Evolutionary conservation across 495 filamentous ascomycete genomes (phyloP), one percentile per base, ranked within the genome.

Genomic region (Penicillium canescens): DNA sequence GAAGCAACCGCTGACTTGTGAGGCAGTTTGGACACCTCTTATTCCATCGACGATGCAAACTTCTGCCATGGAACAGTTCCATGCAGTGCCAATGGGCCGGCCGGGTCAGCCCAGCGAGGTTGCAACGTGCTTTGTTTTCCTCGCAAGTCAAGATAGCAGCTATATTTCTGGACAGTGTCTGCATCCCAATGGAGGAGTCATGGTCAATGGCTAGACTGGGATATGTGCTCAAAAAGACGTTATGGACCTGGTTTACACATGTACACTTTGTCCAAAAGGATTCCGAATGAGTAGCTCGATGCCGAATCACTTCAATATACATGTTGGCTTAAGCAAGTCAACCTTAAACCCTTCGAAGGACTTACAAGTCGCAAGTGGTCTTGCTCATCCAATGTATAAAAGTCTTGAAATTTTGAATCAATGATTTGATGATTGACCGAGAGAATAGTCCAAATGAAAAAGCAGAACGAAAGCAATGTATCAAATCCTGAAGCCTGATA

Each of bases 81-180:
- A 83, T 46, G 57, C 53, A 0, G 82, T 81, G 21, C 91, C 91
- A 0, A 92, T 95, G 78, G 89, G 90, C 10, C 74, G 91, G 28
- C 89, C 89, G 0, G 85, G 83, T 5, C 88, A 92, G 68, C 90
- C 87, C 2, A 86, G 79, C 50, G 88, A 93, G 76, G 83, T 95
- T 44, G 90, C 88, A 1, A 87, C 88, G 0, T 92, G 86, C 57
- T 90, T 92, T 56, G 88, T 94, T n/a, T 94, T 93, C 72, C 71
- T 94, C 63, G 89, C 90, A 0, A 85, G 86, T 42, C 73, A 77
- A 42, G 89, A 93, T 60, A 90, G 87, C 66, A 86, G 84, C 50
- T 83, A 81, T 46, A 83, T 89, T n/a, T 73, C 72, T n/a, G 72
- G 72, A n/a, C 72, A 77, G 44, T 66, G 71, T 36, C 74, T 90